Evolutionary conservation across 2,329 filamentous ascomycete genomes (phyloP), one percentile per base, ranked within the genome.

Genomic region (Uncinocarpus reesii): DNA sequence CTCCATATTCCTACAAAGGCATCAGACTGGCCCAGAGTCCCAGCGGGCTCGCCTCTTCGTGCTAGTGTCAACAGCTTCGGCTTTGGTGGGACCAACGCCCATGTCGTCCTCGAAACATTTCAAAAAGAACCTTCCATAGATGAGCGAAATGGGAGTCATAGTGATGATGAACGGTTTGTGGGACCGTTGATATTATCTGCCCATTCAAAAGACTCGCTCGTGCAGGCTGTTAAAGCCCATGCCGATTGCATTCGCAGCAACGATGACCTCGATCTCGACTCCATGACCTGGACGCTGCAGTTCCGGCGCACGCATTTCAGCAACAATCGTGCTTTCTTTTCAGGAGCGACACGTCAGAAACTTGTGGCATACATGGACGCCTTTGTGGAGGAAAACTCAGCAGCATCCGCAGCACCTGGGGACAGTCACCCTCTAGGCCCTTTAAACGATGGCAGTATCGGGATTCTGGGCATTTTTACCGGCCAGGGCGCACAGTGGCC

Each of bases 401-500:
- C 7, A n/a, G 31, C 13, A 34, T 7, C 8, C 4, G 26, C 6
- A 6, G 15, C 13, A 7, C 7, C 7, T 8, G 15, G 7, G 7
- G 28, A 7, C 3, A 18, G 13, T 13, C 13, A 10, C 3, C 13
- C n/a, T 7, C 16, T 15, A 21, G 7, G 13, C 2, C 7, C 8
- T 13, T 20, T n/a, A 4, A 6, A 7, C 7, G 20, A 21, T 32
- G 23, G 13, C 8, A 2, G 16, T 24, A 21, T 10, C n/a, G 15
- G 15, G 15, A 42, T 56, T 4, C 28, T 60, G 2, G 57, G 48
- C 16, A 52, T 61, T 13, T 62, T 61, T 50, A 61, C 58, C 6
- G 60, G 60, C 18, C 59, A 62, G 48, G 60, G 60, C 7, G 57
- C 57, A 5, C 60, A 62, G 42, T 61, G 54, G 51, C 41, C 53